These are phyloP conservation scores for Westerdykella aurantiaca DNA, from an alignment of 2,329 filamentous ascomycete species.

Conservation along the genomic window DNA sequence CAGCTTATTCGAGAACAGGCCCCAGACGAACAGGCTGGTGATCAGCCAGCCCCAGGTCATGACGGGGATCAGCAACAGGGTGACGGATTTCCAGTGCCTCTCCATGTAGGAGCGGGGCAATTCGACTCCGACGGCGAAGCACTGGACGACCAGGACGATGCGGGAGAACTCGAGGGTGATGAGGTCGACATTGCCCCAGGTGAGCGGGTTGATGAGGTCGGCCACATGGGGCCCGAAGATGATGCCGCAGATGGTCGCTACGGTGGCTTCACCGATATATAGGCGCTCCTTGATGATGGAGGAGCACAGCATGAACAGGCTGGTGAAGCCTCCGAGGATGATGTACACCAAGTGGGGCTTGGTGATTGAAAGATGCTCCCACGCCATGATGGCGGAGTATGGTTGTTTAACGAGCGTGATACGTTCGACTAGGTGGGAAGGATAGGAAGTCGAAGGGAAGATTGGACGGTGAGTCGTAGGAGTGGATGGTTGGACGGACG, in stretches of 20 bases:
- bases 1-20: constrained; percentile 66
- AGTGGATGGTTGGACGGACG: constrained; percentile 1
- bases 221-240: constrained; percentile 84
- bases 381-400: constrained; percentile 54
- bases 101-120: constrained; percentile 96
- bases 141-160: constrained; percentile 85
- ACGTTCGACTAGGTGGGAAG: constrained; percentile 20
- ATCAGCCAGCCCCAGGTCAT: constrained; percentile 97
- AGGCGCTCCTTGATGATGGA: constrained; percentile 97
- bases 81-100: constrained; percentile 89
- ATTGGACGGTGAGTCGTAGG: constrained; percentile 3
- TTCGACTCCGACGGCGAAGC: constrained; percentile 87
- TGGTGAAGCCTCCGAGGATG: constrained; percentile 95
- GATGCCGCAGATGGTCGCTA: constrained; percentile 80
- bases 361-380: constrained; percentile 79
- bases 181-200: constrained; percentile 79
- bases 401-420: constrained; percentile 3
- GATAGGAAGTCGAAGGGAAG: constrained; percentile 13
- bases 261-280: constrained; percentile 97
- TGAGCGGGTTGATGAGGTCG: constrained; percentile 66
- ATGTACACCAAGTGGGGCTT: constrained; percentile 97
- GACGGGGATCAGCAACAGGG: constrained; percentile 82
- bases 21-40: constrained; percentile 92
- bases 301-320: constrained; percentile 96
- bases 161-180: constrained; percentile 86